Base-by-base conservation (phyloP, 2,329 filamentous ascomycete genomes). In the Colletotrichum shisoi region DNA sequence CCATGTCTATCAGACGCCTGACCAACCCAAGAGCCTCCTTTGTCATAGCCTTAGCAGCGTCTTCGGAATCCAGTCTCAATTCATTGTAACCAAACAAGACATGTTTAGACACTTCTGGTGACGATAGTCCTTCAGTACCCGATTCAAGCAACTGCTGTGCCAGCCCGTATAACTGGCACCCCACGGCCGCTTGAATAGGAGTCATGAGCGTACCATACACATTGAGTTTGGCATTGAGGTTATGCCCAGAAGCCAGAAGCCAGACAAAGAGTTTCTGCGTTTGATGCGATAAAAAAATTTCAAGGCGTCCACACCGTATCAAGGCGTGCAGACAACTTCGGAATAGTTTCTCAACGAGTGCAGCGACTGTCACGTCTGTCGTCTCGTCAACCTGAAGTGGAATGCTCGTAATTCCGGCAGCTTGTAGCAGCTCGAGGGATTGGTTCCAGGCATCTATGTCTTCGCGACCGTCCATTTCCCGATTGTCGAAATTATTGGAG, bases 331-430 rank as follows among this genome's bases (percentile, higher is more conserved):
- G 19, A 3, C 17, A 45, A 45, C 17, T 7, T 24, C 34, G 31
- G 17, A 64, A 60, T 8, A 65, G 19, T 6, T 34, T 60, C 12
- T 54, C 62, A 3, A 31, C 15, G 5, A 65, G 15, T 42, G 62
- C 46, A 3, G 11, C 7, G 8, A 37, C 31, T 7, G 49, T 62
- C 8, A 7, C 11, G n/a, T 51, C 24, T 9, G 34, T 12, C 1
- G 9, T 13, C 9, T 61, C 4, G 1, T 15, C 12, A 12, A 49
- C 7, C 3, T 13, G 21, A 4, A 62, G 34, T 2, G 17, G 13
- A 1, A 11, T 56, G 8, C 19, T 31, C 9, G 17, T 56, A 1
- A 66, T 44, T 11, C 51, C 17, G 2, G 57, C 51, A 1, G 1
- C 3, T 9, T 57, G n/a, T 7, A 66, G 51, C 9, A 66, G 3